Percentiles rank a stretch among this genome's conserved stretches.
Conservation (phyloP, 345 rosid species). For the Garcia nutans region DNA sequence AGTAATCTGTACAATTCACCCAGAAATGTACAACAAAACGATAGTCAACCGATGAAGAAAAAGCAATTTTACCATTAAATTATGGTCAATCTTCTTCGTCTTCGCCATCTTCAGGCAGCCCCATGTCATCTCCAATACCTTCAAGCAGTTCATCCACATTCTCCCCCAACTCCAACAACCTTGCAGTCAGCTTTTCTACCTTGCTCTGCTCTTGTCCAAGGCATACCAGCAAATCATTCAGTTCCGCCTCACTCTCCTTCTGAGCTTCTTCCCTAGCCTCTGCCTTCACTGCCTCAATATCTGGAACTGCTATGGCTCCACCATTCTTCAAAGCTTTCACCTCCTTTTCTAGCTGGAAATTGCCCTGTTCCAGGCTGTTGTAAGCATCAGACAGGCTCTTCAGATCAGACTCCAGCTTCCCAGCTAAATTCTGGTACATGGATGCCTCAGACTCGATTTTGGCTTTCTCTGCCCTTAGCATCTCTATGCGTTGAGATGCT, state of each 20-base stretch:
- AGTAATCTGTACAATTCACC: constrained; percentile 24
- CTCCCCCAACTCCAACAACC: constrained; percentile 77
- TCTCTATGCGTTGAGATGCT: constrained; percentile 68
- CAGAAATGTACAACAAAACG: constrained; percentile 21
- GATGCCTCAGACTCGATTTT: constrained; percentile 68
- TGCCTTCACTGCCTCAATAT: constrained; percentile 63
- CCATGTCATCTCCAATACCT: constrained; percentile 82
- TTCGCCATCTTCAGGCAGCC: constrained; percentile 65
- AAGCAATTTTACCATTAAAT: no score
- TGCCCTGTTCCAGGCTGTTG: constrained; percentile 80
- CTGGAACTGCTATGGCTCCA: constrained; percentile 41
- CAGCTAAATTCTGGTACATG: constrained; percentile 63
- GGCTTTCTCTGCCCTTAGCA: constrained; percentile 63
- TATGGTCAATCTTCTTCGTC: constrained; percentile 29
- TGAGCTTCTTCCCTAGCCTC: constrained; percentile 94
- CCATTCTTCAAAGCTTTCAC: constrained; percentile 68
- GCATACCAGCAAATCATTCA: constrained; percentile 93
- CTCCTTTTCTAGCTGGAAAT: constrained; percentile 75
- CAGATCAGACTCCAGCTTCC: constrained; percentile 80
- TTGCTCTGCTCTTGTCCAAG: constrained; percentile 96
- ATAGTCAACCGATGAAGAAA: background rate
- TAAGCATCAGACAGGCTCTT: constrained; percentile 86
- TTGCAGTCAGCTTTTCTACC: constrained; percentile 79
- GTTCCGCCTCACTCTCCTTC: constrained; percentile 91
- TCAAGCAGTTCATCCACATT: constrained; percentile 81